Conservation (phyloP, 2,329 filamentous ascomycete genomes). For the Chaetomium sp. region DNA sequence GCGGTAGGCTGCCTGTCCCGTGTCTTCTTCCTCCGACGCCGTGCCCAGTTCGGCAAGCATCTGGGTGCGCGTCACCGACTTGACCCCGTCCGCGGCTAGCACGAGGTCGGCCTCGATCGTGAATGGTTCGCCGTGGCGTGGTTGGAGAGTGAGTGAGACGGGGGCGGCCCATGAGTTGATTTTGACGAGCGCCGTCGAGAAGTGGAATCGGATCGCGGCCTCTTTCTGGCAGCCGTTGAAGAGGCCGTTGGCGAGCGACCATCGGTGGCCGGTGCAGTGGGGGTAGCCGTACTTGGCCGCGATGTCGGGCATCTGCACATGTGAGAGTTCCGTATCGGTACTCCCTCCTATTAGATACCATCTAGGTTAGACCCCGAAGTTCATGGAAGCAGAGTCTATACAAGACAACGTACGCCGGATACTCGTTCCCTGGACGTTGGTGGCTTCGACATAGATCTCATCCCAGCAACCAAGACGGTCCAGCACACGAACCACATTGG, state of each 20-base stretch:
- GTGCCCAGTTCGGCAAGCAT: constrained; percentile 49
- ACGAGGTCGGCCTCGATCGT: constrained; percentile 48
- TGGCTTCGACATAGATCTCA: constrained; percentile 63
- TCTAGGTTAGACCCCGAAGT: neutral
- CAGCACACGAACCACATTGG: constrained; percentile 73
- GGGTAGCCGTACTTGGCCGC: constrained; percentile 63
- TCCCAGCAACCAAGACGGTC: constrained; percentile 67
- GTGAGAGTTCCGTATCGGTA: constrained; percentile 61
- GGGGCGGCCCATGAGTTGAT: constrained; percentile 54
- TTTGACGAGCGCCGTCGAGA: constrained; percentile 49
- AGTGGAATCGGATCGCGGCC: constrained; percentile 60
- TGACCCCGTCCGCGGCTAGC: constrained; percentile 51
- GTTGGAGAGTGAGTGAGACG: constrained; percentile 53
- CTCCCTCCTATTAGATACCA: constrained; percentile 48
- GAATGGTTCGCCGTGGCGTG: constrained; percentile 49
- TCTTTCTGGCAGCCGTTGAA: constrained; percentile 63
- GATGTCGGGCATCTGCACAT: constrained; percentile 64
- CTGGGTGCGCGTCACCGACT: constrained; percentile 42
- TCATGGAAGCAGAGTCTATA: neutral
- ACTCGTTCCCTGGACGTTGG: constrained; percentile 63
- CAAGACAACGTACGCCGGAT: constrained; percentile 51
- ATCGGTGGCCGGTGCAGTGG: constrained; percentile 74
- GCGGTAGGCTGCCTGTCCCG: constrained; percentile 70
- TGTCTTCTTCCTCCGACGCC: constrained; percentile 55
- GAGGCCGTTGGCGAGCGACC: constrained; percentile 61